Base-by-base conservation (phyloP, 2,329 filamentous ascomycete genomes). In the Penicillium olsonii region DNA sequence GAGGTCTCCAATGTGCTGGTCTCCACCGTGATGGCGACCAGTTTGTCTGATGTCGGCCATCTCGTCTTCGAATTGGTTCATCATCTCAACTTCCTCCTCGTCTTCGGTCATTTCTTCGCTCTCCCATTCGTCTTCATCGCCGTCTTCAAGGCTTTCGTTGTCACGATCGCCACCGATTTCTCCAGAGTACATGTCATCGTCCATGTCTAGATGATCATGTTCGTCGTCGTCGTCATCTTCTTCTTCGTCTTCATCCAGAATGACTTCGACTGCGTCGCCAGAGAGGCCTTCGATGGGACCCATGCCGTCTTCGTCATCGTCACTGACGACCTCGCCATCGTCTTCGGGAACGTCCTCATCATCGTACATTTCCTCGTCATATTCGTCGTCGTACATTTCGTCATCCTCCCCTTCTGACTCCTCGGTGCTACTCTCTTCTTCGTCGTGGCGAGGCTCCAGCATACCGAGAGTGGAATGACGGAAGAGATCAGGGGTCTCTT, bases 401-500 rank as follows among this genome's bases (percentile, higher is more conserved):
- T 92, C 89, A 48, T 92, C 88, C 39, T 91, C 90, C 51, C 86
- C 87, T 14, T 80, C 81, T 12, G 78, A 78, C 38, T 76, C 77
- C 54, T 85, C 85, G 26, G 90, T 88, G 27, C 88, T 90, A 42
- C 90, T 91, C 55, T 92, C 90, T 53, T 89, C 87, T 52, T 91
- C 87, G 50, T 91, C 87, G 50, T 87, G 84, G 42, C 86, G 84
- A 57, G 88, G 87, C 68, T 97, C 94, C 45, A 96, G 85, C 85
- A 97, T 95, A 42, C 94, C 92, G 18, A 99, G 78, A 1, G 95
- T 90, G 2, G 94, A 97, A 70, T 97, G 96, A 45, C 95, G 88
- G 75, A 96, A 97, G 17, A 99, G 80, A 72, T 99, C 94, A 24
- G 95, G 94, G 5, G 95, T 99, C 68, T 97, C 94, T 70, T 96